Conservation (phyloP, 805 yeast genomes). For the Wickerhamomyces rabaulensis region DNA sequence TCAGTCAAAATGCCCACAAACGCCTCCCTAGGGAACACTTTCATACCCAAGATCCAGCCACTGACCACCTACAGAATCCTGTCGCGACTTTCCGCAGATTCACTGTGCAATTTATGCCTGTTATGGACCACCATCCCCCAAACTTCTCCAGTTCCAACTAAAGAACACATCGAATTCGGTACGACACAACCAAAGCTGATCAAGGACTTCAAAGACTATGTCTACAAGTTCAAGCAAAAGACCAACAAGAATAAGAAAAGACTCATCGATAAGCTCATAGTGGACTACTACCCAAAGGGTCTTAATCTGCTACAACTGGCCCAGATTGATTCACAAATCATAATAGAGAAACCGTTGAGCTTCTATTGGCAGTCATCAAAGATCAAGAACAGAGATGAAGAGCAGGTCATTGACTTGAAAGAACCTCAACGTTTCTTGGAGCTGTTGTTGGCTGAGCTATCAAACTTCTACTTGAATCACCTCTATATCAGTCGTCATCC, state of each 20-base stretch:
- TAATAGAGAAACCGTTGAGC: conserved; percentile 50
- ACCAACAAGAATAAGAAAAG: conserved; percentile 9
- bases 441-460: conserved; percentile 40
- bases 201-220: conserved; percentile 2
- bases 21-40: conserved; percentile 17
- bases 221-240: not conserved
- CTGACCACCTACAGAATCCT: conserved; percentile 9
- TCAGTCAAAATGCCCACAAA: not conserved
- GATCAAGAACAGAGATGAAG: conserved; percentile 21
- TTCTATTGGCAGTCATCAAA: conserved; percentile 32
- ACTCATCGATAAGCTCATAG: conserved; percentile 19
- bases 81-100: conserved; percentile 15
- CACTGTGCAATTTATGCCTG: conserved; percentile 17
- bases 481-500: conserved; percentile 66
- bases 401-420: conserved; percentile 28
- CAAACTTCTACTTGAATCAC: conserved; percentile 53
- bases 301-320: conserved; percentile 62
- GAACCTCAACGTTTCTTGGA: conserved; percentile 50
- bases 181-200: conserved; percentile 7
- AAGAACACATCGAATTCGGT: conserved; percentile 6
- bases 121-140: conserved; percentile 20
- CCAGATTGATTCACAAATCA: conserved; percentile 60
- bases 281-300: conserved; percentile 45
- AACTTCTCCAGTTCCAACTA: conserved; percentile 15
- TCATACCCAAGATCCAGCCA: conserved; percentile 15